Conservation (phyloP, 306 rosid genomes). For the Abrus pulchellus region DNA sequence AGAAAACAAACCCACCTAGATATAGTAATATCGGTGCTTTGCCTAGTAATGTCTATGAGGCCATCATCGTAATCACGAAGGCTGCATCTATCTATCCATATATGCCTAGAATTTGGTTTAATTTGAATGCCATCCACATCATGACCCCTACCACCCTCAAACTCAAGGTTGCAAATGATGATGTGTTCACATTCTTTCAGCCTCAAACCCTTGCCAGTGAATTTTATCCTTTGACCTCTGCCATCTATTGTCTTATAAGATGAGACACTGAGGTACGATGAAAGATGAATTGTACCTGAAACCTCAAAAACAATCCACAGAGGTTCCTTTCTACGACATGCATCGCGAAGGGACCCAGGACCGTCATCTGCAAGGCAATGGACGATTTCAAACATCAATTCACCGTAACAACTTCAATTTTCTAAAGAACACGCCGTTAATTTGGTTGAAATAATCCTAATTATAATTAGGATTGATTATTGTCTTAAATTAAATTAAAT, state of each 20-base stretch:
- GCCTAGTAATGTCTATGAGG: conserved; percentile 87
- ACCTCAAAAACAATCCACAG: conserved; percentile 80
- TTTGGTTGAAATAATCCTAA: no score
- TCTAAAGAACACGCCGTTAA: no score
- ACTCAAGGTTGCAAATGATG: conserved; percentile 91
- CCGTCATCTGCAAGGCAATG: conserved; percentile 65
- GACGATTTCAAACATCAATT: no score
- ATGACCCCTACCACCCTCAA: conserved; percentile 96
- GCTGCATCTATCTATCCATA: conserved; percentile 95
- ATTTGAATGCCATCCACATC: conserved; percentile 97
- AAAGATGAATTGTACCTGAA: conserved; percentile 72
- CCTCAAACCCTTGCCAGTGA: conserved; percentile 90
- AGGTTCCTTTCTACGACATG: conserved; percentile 72
- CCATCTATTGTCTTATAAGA: conserved; percentile 91
- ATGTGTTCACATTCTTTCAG: conserved; percentile 93
- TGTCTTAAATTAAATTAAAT: neutral
- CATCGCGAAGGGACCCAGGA: conserved; percentile 82
- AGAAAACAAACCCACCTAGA: conserved; percentile 70
- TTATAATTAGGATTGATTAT: no score
- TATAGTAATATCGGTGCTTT: conserved; percentile 88
- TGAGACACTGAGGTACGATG: conserved; percentile 73
- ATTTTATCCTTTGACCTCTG: conserved; percentile 79
- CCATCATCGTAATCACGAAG: conserved; percentile 95
- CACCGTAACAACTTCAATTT: no score
- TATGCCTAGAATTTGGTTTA: conserved; percentile 87